Evolutionary conservation across 495 filamentous ascomycete species (phyloP).

Genomic region (Tuber brumale): DNA sequence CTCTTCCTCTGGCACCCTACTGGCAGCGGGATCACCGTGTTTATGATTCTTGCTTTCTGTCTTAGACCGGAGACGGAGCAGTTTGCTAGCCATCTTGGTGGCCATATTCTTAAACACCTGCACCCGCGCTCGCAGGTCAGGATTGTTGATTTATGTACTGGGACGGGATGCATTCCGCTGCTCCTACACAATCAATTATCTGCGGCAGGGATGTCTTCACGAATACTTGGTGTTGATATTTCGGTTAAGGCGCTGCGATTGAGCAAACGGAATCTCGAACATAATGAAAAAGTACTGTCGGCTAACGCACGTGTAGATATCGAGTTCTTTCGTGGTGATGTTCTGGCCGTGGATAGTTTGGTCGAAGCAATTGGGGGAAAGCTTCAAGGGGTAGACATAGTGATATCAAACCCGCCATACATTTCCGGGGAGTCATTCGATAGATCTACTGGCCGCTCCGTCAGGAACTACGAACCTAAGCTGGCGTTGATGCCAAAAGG

Average conservation of each 20-base stretch:
- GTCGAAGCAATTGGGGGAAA: background rate
- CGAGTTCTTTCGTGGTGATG: constrained; percentile 51
- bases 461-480: constrained; percentile 71
- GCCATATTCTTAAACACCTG: constrained; percentile 43
- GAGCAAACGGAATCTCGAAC: constrained; percentile 54
- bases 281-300: constrained; percentile 45
- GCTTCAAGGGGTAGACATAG: constrained; percentile 52
- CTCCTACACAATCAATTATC: constrained; percentile 57
- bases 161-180: constrained; percentile 83
- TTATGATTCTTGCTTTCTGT: constrained; percentile 4
- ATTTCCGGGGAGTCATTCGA: constrained; percentile 59
- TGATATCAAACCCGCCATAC: constrained; percentile 89
- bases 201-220: constrained; percentile 4
- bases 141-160: constrained; percentile 79
- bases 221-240: constrained; percentile 54
- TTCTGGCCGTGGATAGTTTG: constrained; percentile 45
- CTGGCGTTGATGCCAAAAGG: constrained; percentile 65
- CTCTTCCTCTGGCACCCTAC: background rate
- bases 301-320: constrained; percentile 43
- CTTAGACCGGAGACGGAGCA: constrained; percentile 64
- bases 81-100: constrained; percentile 54
- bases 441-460: constrained; percentile 58
- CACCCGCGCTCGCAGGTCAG: constrained; percentile 6
- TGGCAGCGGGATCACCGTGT: background rate
- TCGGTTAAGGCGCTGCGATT: constrained; percentile 55